Conservation (phyloP, 805 yeast species). For the Phaffomyces opuntiae region DNA sequence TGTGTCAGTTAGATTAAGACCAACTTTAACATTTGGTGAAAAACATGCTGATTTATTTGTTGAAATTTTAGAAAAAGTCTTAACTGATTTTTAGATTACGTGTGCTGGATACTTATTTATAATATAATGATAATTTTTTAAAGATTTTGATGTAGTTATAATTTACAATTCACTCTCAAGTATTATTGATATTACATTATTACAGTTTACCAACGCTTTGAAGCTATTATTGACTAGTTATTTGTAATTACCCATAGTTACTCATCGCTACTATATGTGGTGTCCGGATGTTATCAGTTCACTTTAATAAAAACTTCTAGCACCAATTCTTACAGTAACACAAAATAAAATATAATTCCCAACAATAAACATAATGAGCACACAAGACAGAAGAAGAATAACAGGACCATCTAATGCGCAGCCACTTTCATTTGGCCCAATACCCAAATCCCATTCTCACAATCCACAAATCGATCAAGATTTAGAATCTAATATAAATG, state of each 20-base stretch:
- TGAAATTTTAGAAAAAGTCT: conserved; percentile 32
- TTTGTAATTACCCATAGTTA: too few species aligned
- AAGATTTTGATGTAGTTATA: background rate
- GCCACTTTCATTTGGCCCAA: conserved; percentile 36
- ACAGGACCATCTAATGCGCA: conserved; percentile 70
- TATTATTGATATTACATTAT: too few species aligned
- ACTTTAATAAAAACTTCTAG: background rate
- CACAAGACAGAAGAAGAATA: conserved; percentile 72
- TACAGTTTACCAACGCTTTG: too few species aligned
- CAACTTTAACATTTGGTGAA: conserved; percentile 69
- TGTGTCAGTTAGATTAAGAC: conserved; percentile 72
- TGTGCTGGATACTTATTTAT: background rate
- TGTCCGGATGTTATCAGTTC: background rate
- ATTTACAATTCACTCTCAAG: too few species aligned
- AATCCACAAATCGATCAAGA: conserved; percentile 8
- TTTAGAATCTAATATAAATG: conserved; percentile 24
- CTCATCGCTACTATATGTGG: too few species aligned
- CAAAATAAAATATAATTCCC: background rate
- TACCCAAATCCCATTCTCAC: conserved; percentile 11
- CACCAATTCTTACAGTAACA: background rate
- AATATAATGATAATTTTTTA: background rate
- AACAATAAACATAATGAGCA: conserved; percentile 1
- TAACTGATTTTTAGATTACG: conserved; percentile 16
- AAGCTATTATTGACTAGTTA: too few species aligned
- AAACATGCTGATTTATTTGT: conserved; percentile 71